Base-by-base conservation (phyloP, 2,329 filamentous ascomycete species). In the Ceratocystis papillata region DNA sequence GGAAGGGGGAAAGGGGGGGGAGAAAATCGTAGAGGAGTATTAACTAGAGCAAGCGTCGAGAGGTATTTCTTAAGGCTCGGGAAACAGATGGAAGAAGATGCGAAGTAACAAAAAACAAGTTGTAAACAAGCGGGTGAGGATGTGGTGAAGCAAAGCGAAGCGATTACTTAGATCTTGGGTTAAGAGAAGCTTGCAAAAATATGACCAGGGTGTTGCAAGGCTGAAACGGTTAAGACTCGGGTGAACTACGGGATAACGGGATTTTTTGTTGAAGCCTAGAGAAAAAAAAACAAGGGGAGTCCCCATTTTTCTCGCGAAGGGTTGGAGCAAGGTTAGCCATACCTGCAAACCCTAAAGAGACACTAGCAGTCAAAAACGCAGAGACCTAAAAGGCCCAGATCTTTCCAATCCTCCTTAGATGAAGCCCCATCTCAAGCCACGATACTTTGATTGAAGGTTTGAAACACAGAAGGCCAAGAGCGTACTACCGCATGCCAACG, bases 1-100 rank as follows among this genome's bases (percentile, higher is more conserved):
- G 46, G 64, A 50, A 63, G 28, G 20, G 12, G 33, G n/a, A 37
- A 12, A 20, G 7, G 22, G 20, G 61, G 10, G 15, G n/a, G 46
- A 15, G 15, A 3, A 4, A 2, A 22, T 17, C 15, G 25, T 33
- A 7, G 17, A 67, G 66, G 69, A 70, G 67, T 69, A 67, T 71
- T 71, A 72, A 73, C 70, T 70, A 69, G 72, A 70, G 71, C 70
- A 74, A 74, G 71, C 73, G 71, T 75, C 75, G 74, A 70, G 70
- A 70, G 70, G 65, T 50, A 30, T 20, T 12, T 20, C 17, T 15
- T 33, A 20, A 45, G 33, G 48, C 7, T 25, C n/a, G 44, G 63
- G 22, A 63, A 25, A 57, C 66, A 67, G 30, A 50, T 63, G 62
- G 17, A 64, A 65, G 46, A 25, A 59, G 28, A 64, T 44, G 62